A percentile compares a stretch with the other conserved stretches of the same genome.
Evolutionary conservation across 192 early-diverging fungal species (phyloP).

Genomic region (Coemansia asiatica): DNA sequence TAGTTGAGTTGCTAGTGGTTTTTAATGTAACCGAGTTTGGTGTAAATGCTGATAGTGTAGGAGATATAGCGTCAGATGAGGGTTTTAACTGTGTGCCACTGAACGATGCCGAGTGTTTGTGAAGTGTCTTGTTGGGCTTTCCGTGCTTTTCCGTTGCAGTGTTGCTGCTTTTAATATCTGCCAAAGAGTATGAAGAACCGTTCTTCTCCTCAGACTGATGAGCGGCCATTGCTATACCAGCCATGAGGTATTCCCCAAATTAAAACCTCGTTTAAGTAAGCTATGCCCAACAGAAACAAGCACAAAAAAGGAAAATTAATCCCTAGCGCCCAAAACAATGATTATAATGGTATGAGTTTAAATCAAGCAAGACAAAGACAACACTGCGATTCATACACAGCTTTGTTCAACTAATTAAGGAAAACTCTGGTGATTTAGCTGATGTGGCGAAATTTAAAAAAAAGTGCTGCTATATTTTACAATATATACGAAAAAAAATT

Average conservation of each 20-base stretch:
- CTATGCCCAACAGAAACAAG: neutral
- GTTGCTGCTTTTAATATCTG: constrained; percentile 8
- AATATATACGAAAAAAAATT: constrained; percentile 1
- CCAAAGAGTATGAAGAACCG: constrained; percentile 32
- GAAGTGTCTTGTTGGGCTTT: neutral
- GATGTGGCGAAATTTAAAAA: neutral
- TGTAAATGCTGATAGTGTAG: neutral
- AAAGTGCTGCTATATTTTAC: neutral
- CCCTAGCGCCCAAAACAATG: neutral
- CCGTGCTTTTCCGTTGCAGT: neutral
- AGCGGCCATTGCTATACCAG: constrained; percentile 40
- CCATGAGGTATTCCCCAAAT: constrained; percentile 31
- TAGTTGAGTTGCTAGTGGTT: neutral
- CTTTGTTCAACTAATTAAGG: neutral
- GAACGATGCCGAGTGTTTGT: neutral
- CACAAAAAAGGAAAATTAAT: neutral
- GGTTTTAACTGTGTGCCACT: neutral
- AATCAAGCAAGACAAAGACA: neutral
- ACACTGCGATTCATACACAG: neutral
- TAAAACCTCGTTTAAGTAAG: too few species aligned
- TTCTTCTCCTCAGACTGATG: constrained; percentile 31
- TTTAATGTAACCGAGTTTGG: neutral
- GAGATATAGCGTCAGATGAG: neutral
- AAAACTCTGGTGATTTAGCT: neutral
- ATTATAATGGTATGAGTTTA: neutral